Evolutionary conservation across 2,329 filamentous ascomycete genomes (phyloP).

Genomic region (Pestalotiopsis sp.): DNA sequence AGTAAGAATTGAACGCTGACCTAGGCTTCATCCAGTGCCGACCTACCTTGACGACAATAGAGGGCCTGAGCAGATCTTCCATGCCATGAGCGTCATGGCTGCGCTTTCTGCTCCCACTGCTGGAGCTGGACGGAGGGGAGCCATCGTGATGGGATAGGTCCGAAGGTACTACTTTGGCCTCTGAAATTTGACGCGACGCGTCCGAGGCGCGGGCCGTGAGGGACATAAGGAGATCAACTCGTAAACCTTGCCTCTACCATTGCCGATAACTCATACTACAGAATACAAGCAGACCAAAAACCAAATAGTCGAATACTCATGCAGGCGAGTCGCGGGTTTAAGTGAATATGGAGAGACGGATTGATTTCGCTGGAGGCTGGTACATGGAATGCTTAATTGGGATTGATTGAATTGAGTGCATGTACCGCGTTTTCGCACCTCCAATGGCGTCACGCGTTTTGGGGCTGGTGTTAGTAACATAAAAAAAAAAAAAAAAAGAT

Average conservation of each 20-base stretch:
- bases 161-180: slow-evolving; percentile 31
- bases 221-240: slow-evolving; percentile 21
- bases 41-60: slow-evolving; percentile 54
- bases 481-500: background rate
- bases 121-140: slow-evolving; percentile 2
- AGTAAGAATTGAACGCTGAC: background rate
- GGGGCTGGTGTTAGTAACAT: background rate
- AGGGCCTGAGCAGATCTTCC: slow-evolving; percentile 51
- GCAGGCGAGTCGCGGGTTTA: background rate
- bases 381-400: background rate
- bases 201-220: slow-evolving; percentile 34
- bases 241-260: slow-evolving; percentile 25
- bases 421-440: background rate
- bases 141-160: slow-evolving; percentile 37
- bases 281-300: slow-evolving; percentile 12
- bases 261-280: slow-evolving; percentile 18
- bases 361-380: background rate
- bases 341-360: background rate
- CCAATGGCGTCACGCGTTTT: background rate
- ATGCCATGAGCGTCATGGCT: slow-evolving; percentile 45
- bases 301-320: background rate
- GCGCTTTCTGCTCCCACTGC: slow-evolving; percentile 33
- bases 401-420: background rate
- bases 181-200: slow-evolving; percentile 49
- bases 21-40: too few relatives aligned